Evolutionary conservation across 2,329 filamentous ascomycete species (phyloP).

Genomic region (Scedosporium apiospermum): DNA sequence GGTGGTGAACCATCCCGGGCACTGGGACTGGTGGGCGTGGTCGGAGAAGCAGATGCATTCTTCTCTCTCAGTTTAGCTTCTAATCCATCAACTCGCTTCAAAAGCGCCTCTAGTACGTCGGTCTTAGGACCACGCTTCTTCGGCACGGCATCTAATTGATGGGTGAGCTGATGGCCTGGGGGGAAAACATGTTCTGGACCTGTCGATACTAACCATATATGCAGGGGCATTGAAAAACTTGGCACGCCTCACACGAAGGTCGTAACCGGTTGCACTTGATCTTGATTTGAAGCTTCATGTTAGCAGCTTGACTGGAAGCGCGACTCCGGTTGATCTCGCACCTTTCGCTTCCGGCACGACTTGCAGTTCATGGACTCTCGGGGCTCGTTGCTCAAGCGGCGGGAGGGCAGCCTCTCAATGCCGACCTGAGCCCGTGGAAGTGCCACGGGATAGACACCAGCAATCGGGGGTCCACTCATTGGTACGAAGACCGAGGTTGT

Average conservation of each 20-base stretch:
- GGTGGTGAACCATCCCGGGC: conserved; percentile 6
- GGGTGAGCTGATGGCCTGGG: not conserved
- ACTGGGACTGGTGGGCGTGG: conserved; percentile 18
- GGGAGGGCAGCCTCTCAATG: conserved; percentile 67
- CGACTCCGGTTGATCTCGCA: conserved; percentile 20
- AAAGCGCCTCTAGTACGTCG: conserved; percentile 72
- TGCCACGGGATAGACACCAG: conserved; percentile 35
- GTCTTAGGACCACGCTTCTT: conserved; percentile 89
- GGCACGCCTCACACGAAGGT: conserved; percentile 79
- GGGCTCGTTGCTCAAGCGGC: conserved; percentile 63
- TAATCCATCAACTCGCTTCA: conserved; percentile 78
- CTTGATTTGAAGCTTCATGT: conserved; percentile 30
- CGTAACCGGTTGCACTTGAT: conserved; percentile 87
- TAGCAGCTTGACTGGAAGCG: not conserved
- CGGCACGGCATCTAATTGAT: conserved; percentile 64
- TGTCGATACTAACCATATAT: conserved; percentile 60
- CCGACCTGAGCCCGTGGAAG: conserved; percentile 71
- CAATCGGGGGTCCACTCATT: conserved; percentile 31
- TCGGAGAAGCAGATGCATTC: conserved; percentile 23
- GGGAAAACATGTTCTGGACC: not conserved
- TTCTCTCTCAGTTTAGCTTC: conserved; percentile 71
- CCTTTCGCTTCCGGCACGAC: conserved; percentile 86
- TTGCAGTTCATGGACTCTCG: conserved; percentile 95
- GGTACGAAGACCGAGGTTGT: conserved; percentile 29
- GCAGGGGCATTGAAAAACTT: conserved; percentile 80